phyloP scores from a whole-genome alignment of 345 rosid species.

The Jatropha curcas region DNA sequence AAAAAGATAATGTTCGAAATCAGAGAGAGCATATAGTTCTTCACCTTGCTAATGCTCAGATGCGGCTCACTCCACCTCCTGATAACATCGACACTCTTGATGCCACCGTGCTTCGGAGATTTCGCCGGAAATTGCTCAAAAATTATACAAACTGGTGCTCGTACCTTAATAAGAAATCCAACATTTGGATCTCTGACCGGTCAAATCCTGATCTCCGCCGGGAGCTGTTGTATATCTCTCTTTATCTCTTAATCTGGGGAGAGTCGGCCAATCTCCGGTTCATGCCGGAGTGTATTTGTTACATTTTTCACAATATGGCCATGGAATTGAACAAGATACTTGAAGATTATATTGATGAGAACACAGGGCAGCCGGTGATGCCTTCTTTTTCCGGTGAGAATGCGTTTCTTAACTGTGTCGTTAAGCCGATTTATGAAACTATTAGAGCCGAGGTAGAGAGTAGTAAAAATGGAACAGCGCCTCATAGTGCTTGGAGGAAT shows the following conservation, averaged over 20 bases:
- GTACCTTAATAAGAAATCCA: slow-evolving; percentile 71
- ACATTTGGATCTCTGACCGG: slow-evolving; percentile 81
- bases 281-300: slow-evolving; percentile 87
- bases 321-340: slow-evolving; percentile 85
- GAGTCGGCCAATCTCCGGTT: slow-evolving; percentile 85
- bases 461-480: slow-evolving; percentile 89
- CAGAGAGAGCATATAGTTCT: slow-evolving; percentile 93
- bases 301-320: slow-evolving; percentile 87
- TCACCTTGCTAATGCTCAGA: slow-evolving; percentile 93
- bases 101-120: slow-evolving; percentile 60
- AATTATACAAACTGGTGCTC: slow-evolving; percentile 92
- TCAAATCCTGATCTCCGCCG: slow-evolving; percentile 57
- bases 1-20: slow-evolving; percentile 75
- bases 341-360: slow-evolving; percentile 79
- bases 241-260: slow-evolving; percentile 85
- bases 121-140: slow-evolving; percentile 64
- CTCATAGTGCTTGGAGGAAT: slow-evolving; percentile 89
- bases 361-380: slow-evolving; percentile 81
- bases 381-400: slow-evolving; percentile 80
- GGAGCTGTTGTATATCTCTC: slow-evolving; percentile 68
- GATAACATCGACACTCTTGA: slow-evolving; percentile 87
- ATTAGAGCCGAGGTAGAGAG: slow-evolving; percentile 76
- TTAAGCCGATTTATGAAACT: slow-evolving; percentile 80
- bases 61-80: slow-evolving; percentile 93
- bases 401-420: slow-evolving; percentile 65